phyloP scores from a whole-genome alignment of 306 rosid genomes.

The Vicia sativa region DNA sequence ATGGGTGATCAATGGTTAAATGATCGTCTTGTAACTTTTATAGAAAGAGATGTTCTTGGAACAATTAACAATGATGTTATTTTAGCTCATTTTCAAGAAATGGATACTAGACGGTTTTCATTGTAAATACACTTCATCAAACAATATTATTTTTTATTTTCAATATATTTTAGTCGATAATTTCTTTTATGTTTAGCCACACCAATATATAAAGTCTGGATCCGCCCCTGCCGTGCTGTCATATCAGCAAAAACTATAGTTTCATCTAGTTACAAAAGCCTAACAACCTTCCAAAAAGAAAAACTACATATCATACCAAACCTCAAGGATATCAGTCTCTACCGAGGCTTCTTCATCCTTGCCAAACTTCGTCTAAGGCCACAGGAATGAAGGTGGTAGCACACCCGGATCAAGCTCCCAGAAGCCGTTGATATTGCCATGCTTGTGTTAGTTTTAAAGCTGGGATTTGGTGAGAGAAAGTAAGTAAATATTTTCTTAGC shows the following conservation, averaged over 20 bases:
- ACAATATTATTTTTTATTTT: too few species aligned
- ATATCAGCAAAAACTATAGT: slow-evolving; percentile 17
- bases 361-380: slow-evolving; percentile 30
- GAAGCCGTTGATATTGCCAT: slow-evolving; percentile 66
- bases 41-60: too few species aligned
- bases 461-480: slow-evolving; percentile 86
- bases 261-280: slow-evolving; percentile 35
- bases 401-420: slow-evolving; percentile 92
- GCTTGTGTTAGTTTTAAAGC: slow-evolving; percentile 68
- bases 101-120: too few species aligned
- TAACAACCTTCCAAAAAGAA: slow-evolving; percentile 9
- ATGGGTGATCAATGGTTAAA: too few species aligned
- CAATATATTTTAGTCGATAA: too few species aligned
- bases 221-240: too few species aligned
- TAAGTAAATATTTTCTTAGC: slow-evolving; percentile 58
- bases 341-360: slow-evolving; percentile 11
- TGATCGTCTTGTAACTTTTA: too few species aligned
- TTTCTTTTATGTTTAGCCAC: too few species aligned
- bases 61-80: too few species aligned
- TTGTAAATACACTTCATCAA: too few species aligned
- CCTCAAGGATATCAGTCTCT: background rate
- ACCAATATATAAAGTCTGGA: too few species aligned
- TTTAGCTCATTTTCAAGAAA: too few species aligned
- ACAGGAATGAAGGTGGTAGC: slow-evolving; percentile 52
- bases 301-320: slow-evolving; percentile 10